Conservation (phyloP, 805 yeast genomes). For the Hanseniaspora taiwanica region DNA sequence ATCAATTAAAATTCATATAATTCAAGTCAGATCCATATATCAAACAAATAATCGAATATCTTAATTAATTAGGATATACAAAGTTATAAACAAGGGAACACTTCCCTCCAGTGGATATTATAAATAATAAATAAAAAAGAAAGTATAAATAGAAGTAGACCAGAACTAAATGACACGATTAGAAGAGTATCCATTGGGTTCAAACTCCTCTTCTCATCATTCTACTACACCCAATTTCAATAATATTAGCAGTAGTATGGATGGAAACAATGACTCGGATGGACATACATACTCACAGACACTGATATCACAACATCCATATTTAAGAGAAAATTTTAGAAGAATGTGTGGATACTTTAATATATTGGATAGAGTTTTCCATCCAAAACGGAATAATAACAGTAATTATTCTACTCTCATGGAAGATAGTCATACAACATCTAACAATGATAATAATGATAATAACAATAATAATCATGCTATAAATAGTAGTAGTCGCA, state of each 20-base stretch:
- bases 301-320: background rate
- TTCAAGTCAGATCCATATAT: no score
- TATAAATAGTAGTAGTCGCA: background rate
- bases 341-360: slow-evolving; percentile 27
- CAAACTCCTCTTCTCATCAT: no score
- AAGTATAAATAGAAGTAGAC: no score
- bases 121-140: no score
- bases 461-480: background rate
- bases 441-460: background rate
- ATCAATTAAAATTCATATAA: no score
- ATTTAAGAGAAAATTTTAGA: slow-evolving; percentile 2
- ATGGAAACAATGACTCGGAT: background rate
- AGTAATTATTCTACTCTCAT: background rate
- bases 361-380: slow-evolving; percentile 26
- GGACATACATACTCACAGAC: background rate
- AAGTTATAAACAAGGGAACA: no score
- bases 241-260: background rate
- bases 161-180: no score
- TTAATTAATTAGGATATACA: no score
- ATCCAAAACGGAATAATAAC: slow-evolving; percentile 4
- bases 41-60: no score
- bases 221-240: no score
- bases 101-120: no score
- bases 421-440: slow-evolving; percentile 3
- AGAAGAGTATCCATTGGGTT: no score